Base-by-base conservation (phyloP, 2,329 filamentous ascomycete genomes). In the Fusarium nelsonii region DNA sequence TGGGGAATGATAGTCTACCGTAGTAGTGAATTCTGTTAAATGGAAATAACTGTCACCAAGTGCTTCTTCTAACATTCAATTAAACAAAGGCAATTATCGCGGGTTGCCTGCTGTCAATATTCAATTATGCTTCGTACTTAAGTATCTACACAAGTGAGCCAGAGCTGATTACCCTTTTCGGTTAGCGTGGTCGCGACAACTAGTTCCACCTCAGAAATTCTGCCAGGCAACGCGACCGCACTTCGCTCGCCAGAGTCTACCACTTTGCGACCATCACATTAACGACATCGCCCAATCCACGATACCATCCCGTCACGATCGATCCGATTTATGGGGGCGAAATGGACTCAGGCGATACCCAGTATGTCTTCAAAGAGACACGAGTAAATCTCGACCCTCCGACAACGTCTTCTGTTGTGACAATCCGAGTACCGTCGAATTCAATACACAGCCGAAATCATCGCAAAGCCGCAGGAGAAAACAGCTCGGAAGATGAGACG, bases 351-450 rank as follows among this genome's bases (percentile, higher is more conserved):
- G 80, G 83, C 76, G 85, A 87, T 76, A 85, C 87, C 71, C 85
- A 87, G 69, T 90, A 88, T 81, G 84, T 92, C 81, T 96, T 92
- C 85, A 94, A 94, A 84, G 93, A 97, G 86, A 93, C 92, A 79
- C 90, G 92, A 78, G 84, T 97, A 80, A 93, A 92, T 80, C 87
- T 96, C 74, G 92, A 96, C 81, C 89, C 90, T 69, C 85, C 88
- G 65, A 91, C 88, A 73, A 84, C 86, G 70, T 88, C 87, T 74
- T 91, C 90, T 63, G 87, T 90, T 74, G 87, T 94, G 77, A 88
- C 90, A 74, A 88, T 95, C 75, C 85, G 88, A 75, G 86, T 93
- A 71, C 87, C 90, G 70, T 84, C 85, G 40, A 83, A 82, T 70
- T 83, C 78, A 74, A 82, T 77, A 77, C 81, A 81, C 78, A 81